These are phyloP conservation scores for Zygoascus sp. DNA, from an alignment of 1,139 yeast genomes.

Conservation along the genomic window DNA sequence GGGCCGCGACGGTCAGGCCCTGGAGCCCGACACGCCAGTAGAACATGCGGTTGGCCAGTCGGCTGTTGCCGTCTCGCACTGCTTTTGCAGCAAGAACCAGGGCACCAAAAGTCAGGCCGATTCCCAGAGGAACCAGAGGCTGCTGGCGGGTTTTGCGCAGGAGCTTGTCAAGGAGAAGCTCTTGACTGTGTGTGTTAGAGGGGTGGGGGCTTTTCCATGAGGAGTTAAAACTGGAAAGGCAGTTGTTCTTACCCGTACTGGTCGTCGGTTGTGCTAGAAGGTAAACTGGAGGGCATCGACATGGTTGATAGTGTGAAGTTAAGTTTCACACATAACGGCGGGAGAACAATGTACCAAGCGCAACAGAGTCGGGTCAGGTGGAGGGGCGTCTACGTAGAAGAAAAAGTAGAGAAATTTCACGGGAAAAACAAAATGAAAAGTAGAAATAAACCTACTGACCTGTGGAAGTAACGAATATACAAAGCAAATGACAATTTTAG, in stretches of 20 bases:
- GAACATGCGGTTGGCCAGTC: constrained; percentile 79
- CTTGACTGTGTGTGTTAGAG: constrained; percentile 4
- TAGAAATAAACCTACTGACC: no score
- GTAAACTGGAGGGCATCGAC: constrained; percentile 9
- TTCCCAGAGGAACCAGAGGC: constrained; percentile 64
- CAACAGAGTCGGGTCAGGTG: no score
- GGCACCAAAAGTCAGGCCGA: constrained; percentile 74
- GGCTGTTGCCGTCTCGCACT: constrained; percentile 64
- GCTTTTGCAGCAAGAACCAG: constrained; percentile 75
- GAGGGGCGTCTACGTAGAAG: no score
- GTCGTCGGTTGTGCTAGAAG: constrained; percentile 6
- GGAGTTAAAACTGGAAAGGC: not conserved
- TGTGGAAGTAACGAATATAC: no score
- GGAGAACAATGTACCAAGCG: no score
- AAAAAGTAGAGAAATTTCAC: no score
- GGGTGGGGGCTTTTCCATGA: not conserved
- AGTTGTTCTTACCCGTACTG: constrained; percentile 3
- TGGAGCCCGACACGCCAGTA: constrained; percentile 87
- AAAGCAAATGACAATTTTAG: no score
- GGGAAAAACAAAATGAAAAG: no score
- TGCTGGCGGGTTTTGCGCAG: constrained; percentile 35
- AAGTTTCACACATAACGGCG: no score
- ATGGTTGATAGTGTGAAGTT: not conserved
- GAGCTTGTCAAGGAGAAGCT: constrained; percentile 25
- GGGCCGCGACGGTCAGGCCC: constrained; percentile 72